Evolutionary conservation across 352 stramenopile species (phyloP).

Genomic region (Thalassiosira delicatula): DNA sequence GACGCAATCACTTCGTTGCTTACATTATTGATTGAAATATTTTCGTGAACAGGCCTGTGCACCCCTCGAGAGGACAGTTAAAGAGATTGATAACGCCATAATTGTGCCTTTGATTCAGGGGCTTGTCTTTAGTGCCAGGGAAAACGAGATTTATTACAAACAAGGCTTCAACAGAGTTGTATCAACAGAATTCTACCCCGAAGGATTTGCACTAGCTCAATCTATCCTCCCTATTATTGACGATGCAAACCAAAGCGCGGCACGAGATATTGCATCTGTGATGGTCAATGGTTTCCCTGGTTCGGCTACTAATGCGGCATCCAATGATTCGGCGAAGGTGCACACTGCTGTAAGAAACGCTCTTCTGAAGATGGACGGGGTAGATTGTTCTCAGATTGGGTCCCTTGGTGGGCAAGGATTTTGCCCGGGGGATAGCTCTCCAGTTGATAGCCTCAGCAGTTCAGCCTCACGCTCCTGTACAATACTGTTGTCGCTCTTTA

Average conservation of each 20-base stretch:
- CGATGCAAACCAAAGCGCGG: constrained; percentile 56
- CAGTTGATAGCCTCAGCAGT: constrained; percentile 15
- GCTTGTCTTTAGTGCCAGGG: constrained; percentile 63
- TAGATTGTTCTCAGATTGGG: constrained; percentile 61
- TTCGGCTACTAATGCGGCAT: constrained; percentile 8
- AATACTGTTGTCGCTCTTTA: constrained; percentile 9
- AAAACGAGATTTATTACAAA: constrained; percentile 61
- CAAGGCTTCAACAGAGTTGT: constrained; percentile 9
- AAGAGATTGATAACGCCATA: constrained; percentile 73
- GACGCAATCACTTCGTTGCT: neutral
- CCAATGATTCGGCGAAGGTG: constrained; percentile 45
- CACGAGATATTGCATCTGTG: constrained; percentile 57
- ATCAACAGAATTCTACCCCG: constrained; percentile 52
- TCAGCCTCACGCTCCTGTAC: constrained; percentile 1
- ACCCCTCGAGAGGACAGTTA: constrained; percentile 65
- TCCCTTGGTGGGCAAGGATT: constrained; percentile 46
- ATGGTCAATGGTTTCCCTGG: constrained; percentile 60
- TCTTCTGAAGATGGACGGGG: constrained; percentile 51
- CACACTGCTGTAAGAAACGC: constrained; percentile 39
- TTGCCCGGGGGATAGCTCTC: constrained; percentile 36
- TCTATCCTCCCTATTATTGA: constrained; percentile 76
- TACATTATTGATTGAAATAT: constrained; percentile 4
- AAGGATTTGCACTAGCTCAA: constrained; percentile 74
- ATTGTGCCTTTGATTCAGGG: constrained; percentile 81
- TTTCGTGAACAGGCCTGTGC: constrained; percentile 63